phyloP scores from a whole-genome alignment of 192 early-diverging fungal genomes.

The Coemansia sp. region DNA sequence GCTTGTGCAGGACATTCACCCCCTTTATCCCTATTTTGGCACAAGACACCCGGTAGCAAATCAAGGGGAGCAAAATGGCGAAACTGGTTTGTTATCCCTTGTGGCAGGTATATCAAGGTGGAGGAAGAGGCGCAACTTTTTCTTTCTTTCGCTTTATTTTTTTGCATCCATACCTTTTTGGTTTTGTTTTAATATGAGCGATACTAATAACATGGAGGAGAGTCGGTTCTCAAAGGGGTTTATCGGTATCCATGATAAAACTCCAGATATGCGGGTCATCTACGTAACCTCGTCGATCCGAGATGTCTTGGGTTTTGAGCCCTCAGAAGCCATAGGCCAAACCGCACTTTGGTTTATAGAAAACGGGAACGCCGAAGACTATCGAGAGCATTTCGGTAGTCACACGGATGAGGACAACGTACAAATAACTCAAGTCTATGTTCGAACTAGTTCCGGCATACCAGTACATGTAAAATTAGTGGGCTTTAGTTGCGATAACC shows the following conservation, averaged over 20 bases:
- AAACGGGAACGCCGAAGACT: conserved; percentile 7
- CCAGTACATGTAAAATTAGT: conserved; percentile 17
- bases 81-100: neutral
- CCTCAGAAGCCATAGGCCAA: conserved; percentile 8
- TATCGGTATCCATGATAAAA: conserved; percentile 37
- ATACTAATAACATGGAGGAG: neutral
- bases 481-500: conserved; percentile 25
- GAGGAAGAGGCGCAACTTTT: no score
- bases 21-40: neutral
- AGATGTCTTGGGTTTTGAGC: conserved; percentile 10
- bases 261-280: conserved; percentile 36
- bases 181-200: conserved; percentile 1
- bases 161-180: neutral
- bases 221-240: conserved; percentile 15
- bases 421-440: neutral
- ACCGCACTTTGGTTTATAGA: conserved; percentile 13
- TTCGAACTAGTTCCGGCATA: neutral
- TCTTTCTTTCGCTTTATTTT: neutral
- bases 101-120: no score
- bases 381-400: neutral
- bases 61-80: neutral
- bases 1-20: neutral
- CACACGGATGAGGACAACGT: conserved; percentile 9
- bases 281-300: conserved; percentile 31
- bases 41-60: neutral